Base-by-base conservation (phyloP, 305 asterid genomes). In the Solanum hybrid region DNA sequence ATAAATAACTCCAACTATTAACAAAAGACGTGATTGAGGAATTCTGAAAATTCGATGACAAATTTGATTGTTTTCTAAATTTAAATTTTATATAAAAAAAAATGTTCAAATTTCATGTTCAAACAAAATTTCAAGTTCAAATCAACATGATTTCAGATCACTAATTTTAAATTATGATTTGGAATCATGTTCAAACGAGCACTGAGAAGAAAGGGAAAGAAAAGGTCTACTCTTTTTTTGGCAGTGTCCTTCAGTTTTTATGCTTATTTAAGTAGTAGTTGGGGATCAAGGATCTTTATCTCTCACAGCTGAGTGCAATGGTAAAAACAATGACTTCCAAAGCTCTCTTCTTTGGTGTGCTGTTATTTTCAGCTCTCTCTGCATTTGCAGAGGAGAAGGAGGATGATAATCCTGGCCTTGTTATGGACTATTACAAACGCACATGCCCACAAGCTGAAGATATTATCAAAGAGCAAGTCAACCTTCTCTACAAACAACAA, bases 401-500 rank as follows among this genome's bases (percentile, higher is more conserved):
- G 33, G 91, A 76, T 6, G 86, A 84, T 31, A 83, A 67, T 33
- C 87, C 94, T n/a, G 97, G 94, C 16, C 96, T 97, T 74, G 78
- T 91, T 1, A 88, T 96, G 93, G 92, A 96, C 93, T 94, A 89
- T 88, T 96, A 97, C 96, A 93, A 89, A 89, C 98, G 95, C 92
- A 87, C 96, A 22, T 97, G 98, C 51, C 98, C 99, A 73, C 98
- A 96, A 90, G 98, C 98, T 77, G 98, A 96, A 89, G 98, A 97
- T 5, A 92, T 95, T 97, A 96, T 97, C 94, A 95, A 89, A 26
- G 99, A 96, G 75, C 98, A 97, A 91, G 99, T 97, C 76, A 94
- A 92, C 89, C 96, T 97, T 29, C 99, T 97, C 6, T 95, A 97
- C 95, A 95, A 97, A 92, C 98, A 98, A 91, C 99, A 97, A 96